Evolutionary conservation across 2,329 filamentous ascomycete species (phyloP).

Genomic region (Tolypocladium tropicale): DNA sequence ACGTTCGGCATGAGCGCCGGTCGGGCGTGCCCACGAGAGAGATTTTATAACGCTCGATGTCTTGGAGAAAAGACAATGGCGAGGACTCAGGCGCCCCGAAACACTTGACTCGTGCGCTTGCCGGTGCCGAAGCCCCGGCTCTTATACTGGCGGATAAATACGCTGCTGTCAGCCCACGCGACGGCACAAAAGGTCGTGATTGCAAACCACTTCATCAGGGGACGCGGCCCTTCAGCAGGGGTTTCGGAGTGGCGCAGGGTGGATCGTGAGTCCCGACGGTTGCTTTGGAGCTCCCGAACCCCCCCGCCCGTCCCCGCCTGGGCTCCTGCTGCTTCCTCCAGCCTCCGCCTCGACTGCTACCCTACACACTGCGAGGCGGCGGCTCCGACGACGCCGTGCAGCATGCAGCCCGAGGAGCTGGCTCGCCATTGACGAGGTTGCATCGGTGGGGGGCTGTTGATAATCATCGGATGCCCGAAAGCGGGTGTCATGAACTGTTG

Average conservation of each 20-base stretch:
- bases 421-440: background rate
- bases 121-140: background rate
- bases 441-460: background rate
- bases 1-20: background rate
- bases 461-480: background rate
- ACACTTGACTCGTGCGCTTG: background rate
- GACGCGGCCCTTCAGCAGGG: conserved; percentile 1
- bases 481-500: background rate
- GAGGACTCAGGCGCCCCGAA: background rate
- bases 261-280: background rate
- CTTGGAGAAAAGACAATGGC: background rate
- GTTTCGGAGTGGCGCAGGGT: conserved; percentile 4
- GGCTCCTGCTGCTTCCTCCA: no score
- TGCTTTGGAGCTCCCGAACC: background rate
- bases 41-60: background rate
- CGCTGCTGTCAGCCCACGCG: background rate
- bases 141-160: background rate
- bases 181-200: background rate
- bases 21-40: background rate
- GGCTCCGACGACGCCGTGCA: background rate
- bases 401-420: background rate
- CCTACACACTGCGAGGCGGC: background rate
- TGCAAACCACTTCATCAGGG: background rate
- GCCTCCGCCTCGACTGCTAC: background rate
- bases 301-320: background rate